These are phyloP conservation scores for Boletus reticulatus DNA, from an alignment of 768 basidiomycete species.

Conservation along the genomic window DNA sequence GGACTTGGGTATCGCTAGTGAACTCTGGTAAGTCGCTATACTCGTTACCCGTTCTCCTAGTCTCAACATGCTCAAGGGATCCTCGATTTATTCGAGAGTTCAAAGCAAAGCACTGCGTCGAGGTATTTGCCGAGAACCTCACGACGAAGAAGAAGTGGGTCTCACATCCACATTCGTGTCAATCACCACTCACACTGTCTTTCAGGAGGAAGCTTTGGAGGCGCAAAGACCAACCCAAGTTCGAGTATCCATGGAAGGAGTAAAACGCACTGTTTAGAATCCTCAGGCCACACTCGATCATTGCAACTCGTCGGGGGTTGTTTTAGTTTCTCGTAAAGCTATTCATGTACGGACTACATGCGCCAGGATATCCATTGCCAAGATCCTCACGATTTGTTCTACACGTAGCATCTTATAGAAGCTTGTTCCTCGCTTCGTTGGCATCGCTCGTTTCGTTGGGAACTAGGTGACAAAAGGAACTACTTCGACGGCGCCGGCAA, in stretches of 20 bases:
- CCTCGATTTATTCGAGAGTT: slow-evolving; percentile 94
- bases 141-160: slow-evolving; percentile 90
- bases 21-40: slow-evolving; percentile 72
- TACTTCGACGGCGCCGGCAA: neutral
- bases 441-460: neutral
- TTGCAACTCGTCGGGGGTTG: neutral
- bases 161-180: neutral
- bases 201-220: slow-evolving; percentile 89
- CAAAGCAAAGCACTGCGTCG: slow-evolving; percentile 78
- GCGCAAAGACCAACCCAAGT: slow-evolving; percentile 80
- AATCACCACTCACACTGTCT: slow-evolving; percentile 3
- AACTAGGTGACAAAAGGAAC: neutral
- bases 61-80: slow-evolving; percentile 55
- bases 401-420: neutral
- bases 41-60: neutral
- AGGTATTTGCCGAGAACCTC: slow-evolving; percentile 82
- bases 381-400: neutral
- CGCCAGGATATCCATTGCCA: neutral
- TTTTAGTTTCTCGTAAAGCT: neutral
- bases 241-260: slow-evolving; percentile 89
- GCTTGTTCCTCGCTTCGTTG: neutral
- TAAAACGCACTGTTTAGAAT: slow-evolving; percentile 21
- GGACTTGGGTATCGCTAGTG: slow-evolving; percentile 93
- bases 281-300: neutral
- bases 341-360: neutral